phyloP scores from a whole-genome alignment of 352 stramenopile species.

The Phytophthora vignae region DNA sequence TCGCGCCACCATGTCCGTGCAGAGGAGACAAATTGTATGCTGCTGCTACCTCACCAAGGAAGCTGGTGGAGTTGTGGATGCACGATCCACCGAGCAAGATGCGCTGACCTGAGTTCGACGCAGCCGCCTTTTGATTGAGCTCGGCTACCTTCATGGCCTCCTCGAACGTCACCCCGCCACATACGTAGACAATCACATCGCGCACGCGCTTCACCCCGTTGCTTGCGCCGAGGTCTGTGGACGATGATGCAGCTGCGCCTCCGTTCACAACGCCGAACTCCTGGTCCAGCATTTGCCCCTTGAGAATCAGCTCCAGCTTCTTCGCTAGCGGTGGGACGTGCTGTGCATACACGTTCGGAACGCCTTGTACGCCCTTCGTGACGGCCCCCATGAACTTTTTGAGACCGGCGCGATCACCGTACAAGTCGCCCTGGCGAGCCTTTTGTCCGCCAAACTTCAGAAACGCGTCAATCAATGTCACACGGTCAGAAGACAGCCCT shows the following conservation, averaged over 20 bases:
- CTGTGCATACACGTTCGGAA: conserved; percentile 99
- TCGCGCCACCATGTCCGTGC: conserved; percentile 14
- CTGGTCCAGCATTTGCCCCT: conserved; percentile 78
- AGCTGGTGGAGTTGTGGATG: conserved; percentile 98
- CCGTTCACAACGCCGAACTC: conserved; percentile 98
- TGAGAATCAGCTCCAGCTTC: conserved; percentile 89
- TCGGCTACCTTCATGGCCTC: conserved; percentile 98
- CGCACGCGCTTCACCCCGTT: conserved; percentile 96
- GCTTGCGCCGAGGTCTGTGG: conserved; percentile 79
- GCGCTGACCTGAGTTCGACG: conserved; percentile 72
- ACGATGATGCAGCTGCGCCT: conserved; percentile 29
- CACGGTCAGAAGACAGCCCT: conserved; percentile 53
- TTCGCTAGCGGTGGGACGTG: conserved; percentile 97
- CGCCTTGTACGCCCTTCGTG: conserved; percentile 95
- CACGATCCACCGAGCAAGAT: conserved; percentile 96
- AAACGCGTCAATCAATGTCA: conserved; percentile 70
- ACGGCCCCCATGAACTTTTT: conserved; percentile 93
- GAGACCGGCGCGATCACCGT: conserved; percentile 76
- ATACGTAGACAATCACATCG: conserved; percentile 99
- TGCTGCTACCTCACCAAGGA: conserved; percentile 93
- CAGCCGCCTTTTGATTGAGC: conserved; percentile 92
- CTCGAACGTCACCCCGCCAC: conserved; percentile 98
- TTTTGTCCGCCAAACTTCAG: conserved; percentile 78
- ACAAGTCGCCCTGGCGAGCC: conserved; percentile 76
- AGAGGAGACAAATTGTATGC: conserved; percentile 58